phyloP scores from a whole-genome alignment of 2,329 filamentous ascomycete species.

The Paraphoma chrysanthemicola region DNA sequence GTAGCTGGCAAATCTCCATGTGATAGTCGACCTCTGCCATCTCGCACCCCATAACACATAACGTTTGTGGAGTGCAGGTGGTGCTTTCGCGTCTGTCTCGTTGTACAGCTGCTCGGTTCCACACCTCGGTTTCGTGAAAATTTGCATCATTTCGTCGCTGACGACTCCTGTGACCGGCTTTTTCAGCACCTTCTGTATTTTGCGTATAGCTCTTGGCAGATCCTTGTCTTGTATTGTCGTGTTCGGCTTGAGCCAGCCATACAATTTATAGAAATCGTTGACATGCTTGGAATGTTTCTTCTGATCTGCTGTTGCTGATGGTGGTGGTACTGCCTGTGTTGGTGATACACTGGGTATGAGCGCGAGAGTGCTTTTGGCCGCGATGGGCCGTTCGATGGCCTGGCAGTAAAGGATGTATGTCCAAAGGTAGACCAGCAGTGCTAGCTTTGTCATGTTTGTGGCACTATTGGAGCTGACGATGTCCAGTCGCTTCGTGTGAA shows the following conservation, averaged over 20 bases:
- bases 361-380: conserved; percentile 13
- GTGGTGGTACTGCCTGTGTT: conserved; percentile 2
- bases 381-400: conserved; percentile 4
- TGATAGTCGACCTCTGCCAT: conserved; percentile 33
- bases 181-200: conserved; percentile 33
- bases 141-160: conserved; percentile 29
- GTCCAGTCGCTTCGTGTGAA: not conserved
- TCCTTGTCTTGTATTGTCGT: conserved; percentile 28
- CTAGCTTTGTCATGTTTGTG: conserved; percentile 19
- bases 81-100: conserved; percentile 20
- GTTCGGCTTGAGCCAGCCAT: conserved; percentile 34
- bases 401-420: conserved; percentile 8
- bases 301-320: conserved; percentile 17
- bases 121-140: conserved; percentile 36
- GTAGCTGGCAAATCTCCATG: conserved; percentile 36
- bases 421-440: conserved; percentile 2
- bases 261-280: conserved; percentile 38
- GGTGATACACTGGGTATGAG: conserved; percentile 31
- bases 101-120: conserved; percentile 34
- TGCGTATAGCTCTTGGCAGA: conserved; percentile 33
- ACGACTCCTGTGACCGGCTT: conserved; percentile 33
- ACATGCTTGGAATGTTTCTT: conserved; percentile 32
- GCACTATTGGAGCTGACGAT: conserved; percentile 7
- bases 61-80: conserved; percentile 17
- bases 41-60: conserved; percentile 39